Base-by-base conservation (phyloP, 2,329 filamentous ascomycete species). In the Fusarium setosum region DNA sequence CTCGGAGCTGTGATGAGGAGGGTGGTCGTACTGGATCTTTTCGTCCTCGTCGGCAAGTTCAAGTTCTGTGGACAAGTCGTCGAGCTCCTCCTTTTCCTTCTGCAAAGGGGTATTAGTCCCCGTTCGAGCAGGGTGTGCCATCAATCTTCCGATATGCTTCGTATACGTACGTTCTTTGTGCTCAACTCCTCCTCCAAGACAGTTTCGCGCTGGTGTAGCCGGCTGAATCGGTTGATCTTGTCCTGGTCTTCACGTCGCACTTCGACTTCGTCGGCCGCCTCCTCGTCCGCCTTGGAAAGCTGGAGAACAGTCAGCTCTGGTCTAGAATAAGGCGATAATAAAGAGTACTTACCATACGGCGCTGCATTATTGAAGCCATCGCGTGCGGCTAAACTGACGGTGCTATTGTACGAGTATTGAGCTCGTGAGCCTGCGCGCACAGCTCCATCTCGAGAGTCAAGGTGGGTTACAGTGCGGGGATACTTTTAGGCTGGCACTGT, bases 21-120 rank as follows among this genome's bases (percentile, higher is more conserved):
- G 9, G 32, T 3, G 15, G 82, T 82, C 90, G 77, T 86, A 97
- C 92, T 93, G 94, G 20, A 99, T 90, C 74, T 92, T 89, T 52
- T 97, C 94, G 72, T 98, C 95, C 77, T 99, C 96, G 77, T 98
- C 95, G 51, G 93, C 93, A 17, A 99, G 88, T 80, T 99, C 96
- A 44, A 99, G 85, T 78, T 99, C 96, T 53, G 86, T 92, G 3
- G 91, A 91, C 54, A 99, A 87, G 78, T 99, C 96, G 76, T 98
- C 94, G 4, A 98, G 87, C 75, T 98, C 96, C 79, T 99, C 96
- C 81, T 97, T 98, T 79, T 98, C 95, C 83, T 98, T 98, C 95
- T 98, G 74, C 54, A 68, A 15, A 13, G 41, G 56, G 44, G 53
- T 61, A 74, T 73, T 53, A 72, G 74, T 63, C 32, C 64, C 54